Base-by-base conservation (phyloP, 164 flowering plant genomes). In the Aristolochia californica region DNA sequence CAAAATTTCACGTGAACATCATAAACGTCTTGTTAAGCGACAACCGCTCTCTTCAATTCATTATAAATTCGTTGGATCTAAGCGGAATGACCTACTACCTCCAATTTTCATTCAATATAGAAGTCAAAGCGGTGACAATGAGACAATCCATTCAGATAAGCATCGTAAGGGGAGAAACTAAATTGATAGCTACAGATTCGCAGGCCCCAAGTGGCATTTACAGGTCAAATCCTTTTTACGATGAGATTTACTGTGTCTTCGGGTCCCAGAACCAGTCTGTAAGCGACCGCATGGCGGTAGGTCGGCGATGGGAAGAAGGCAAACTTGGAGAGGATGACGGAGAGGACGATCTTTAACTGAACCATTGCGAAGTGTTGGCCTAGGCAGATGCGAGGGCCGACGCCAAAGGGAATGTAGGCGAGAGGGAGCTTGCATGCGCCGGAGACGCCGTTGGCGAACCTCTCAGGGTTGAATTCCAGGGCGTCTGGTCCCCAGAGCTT, bases 231-330 rank as follows among this genome's bases (percentile, higher is more conserved):
- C 16, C n/a, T 62, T 21, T 48, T 51, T 5, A 65, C 27, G 3
- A 65, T 54, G 28, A 72, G 67, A 21, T 68, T 20, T 22, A 72
- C 64, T 9, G 72, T 72, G 56, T 72, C 45, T 49, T 62, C 57
- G 34, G 72, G 75, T 47, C 55, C 67, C n/a, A 68, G 23, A 13
- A 65, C 57, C 62, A 68, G 24, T 7, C 69, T 44, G 22, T 61
- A 56, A 0, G 56, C 25, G 2, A 69, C 68, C 16, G 59, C 60
- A 17, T 66, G 74, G 4, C 49, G 34, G 55, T 71, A 71, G 16
- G 47, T 63, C 0, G 74, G 70, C n/a, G 74, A 66, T 15, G 60
- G 60, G 28, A 64, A 48, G 53, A 64, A 24, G 34, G 62, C 28
- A 27, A 66, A 66, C 12, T 48, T 38, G 17, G 63, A 59, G 10